These are phyloP conservation scores for Cokeromyces recurvatus DNA, from an alignment of 371 early-diverging fungal species.

Conservation along the genomic window DNA sequence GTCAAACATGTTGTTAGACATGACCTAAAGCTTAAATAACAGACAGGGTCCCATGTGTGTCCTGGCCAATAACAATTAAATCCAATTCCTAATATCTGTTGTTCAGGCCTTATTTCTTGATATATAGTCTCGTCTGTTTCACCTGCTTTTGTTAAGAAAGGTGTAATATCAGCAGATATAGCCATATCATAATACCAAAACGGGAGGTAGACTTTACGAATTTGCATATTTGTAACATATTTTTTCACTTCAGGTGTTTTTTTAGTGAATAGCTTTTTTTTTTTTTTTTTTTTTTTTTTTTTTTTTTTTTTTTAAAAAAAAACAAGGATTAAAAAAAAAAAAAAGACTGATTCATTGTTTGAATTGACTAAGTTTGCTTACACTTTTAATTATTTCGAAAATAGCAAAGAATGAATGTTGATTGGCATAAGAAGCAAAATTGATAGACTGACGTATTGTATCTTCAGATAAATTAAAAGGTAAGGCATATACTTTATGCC, in stretches of 20 bases:
- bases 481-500: constrained; percentile 24
- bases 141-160: constrained; percentile 1
- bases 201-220: constrained; percentile 27
- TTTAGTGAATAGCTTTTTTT: constrained; percentile 7
- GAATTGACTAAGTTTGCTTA: constrained; percentile 8
- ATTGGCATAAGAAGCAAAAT: constrained; percentile 25
- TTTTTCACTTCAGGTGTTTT: constrained; percentile 23
- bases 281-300: too few species aligned
- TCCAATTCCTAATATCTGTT: constrained; percentile 21
- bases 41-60: constrained; percentile 25
- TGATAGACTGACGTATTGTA: constrained; percentile 16
- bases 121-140: neutral
- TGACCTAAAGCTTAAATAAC: constrained; percentile 21
- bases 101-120: constrained; percentile 9
- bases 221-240: constrained; percentile 16
- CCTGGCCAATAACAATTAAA: constrained; percentile 33
- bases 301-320: too few species aligned
- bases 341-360: too few species aligned
- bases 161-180: constrained; percentile 14
- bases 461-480: constrained; percentile 29
- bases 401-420: constrained; percentile 22
- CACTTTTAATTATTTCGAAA: constrained; percentile 30
- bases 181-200: constrained; percentile 35
- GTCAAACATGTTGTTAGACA: constrained; percentile 8
- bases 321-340: too few species aligned